These are phyloP conservation scores for Coemansia sp. DNA, from an alignment of 192 early-diverging fungal genomes.

Conservation along the genomic window DNA sequence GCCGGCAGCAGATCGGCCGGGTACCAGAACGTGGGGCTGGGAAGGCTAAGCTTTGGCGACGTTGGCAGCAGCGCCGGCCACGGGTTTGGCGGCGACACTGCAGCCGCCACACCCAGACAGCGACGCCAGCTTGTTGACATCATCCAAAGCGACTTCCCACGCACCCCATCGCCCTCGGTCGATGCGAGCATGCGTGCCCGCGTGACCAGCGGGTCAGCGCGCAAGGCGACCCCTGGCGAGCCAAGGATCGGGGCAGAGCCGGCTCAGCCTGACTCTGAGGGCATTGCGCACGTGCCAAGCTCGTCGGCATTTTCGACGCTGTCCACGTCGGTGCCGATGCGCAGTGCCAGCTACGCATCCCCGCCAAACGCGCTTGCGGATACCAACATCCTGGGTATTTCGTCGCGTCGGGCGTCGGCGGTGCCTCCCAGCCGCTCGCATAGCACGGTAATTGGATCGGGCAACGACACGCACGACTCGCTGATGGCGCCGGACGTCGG, in stretches of 20 bases:
- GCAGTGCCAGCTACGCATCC: constrained; percentile 10
- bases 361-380: constrained; percentile 36
- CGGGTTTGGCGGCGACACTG: constrained; percentile 10
- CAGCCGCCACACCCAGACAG: constrained; percentile 14
- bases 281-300: constrained; percentile 4
- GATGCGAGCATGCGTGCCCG: constrained; percentile 27
- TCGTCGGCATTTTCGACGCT: constrained; percentile 43
- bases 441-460: constrained; percentile 14
- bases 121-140: constrained; percentile 50
- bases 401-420: constrained; percentile 21
- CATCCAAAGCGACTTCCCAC: constrained; percentile 50
- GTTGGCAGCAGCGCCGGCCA: neutral
- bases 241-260: neutral
- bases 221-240: neutral
- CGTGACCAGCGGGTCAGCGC: neutral
- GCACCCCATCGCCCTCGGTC: constrained; percentile 47
- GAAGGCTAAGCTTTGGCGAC: constrained; percentile 16
- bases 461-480: constrained; percentile 8
- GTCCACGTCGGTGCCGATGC: constrained; percentile 28
- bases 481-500: constrained; percentile 30
- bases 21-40: constrained; percentile 25
- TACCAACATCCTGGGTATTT: constrained; percentile 27
- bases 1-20: constrained; percentile 29
- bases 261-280: neutral
- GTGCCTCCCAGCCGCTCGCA: constrained; percentile 40